A percentile compares a stretch with the other conserved stretches of the same genome.
phyloP scores from a whole-genome alignment of 345 rosid species.

The Syzygium aromaticum region DNA sequence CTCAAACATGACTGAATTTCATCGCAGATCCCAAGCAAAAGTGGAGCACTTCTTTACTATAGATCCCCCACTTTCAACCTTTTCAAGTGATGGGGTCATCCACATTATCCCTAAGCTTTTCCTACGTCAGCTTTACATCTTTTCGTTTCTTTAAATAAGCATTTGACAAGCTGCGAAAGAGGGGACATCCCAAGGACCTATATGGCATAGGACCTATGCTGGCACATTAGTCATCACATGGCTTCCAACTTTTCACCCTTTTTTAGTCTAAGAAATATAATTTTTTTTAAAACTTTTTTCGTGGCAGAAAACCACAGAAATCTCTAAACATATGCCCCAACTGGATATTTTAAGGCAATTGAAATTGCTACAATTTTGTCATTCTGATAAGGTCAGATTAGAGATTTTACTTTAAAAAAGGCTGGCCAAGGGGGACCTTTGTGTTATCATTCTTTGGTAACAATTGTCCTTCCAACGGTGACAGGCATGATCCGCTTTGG shows the following conservation, averaged over 20 bases:
- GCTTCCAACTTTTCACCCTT: neutral
- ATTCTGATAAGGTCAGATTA: too few species aligned
- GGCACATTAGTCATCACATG: neutral
- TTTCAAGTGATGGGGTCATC: neutral
- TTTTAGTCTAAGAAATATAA: neutral
- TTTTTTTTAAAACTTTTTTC: neutral
- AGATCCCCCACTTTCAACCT: neutral
- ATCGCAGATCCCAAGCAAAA: neutral
- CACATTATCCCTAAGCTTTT: neutral
- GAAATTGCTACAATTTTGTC: neutral
- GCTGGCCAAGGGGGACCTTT: too few species aligned
- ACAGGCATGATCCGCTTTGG: neutral
- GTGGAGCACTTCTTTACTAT: neutral
- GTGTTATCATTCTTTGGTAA: neutral
- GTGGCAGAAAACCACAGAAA: neutral
- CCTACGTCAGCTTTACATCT: neutral
- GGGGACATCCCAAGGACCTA: neutral
- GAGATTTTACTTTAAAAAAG: too few species aligned
- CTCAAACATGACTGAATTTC: neutral
- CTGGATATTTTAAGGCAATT: neutral
- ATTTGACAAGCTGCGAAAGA: neutral
- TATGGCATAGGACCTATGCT: neutral
- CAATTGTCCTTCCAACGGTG: neutral
- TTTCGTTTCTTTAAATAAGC: neutral
- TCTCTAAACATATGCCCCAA: too few species aligned